Conservation (phyloP, 257 asterid species). For the Solanum pennellii region DNA sequence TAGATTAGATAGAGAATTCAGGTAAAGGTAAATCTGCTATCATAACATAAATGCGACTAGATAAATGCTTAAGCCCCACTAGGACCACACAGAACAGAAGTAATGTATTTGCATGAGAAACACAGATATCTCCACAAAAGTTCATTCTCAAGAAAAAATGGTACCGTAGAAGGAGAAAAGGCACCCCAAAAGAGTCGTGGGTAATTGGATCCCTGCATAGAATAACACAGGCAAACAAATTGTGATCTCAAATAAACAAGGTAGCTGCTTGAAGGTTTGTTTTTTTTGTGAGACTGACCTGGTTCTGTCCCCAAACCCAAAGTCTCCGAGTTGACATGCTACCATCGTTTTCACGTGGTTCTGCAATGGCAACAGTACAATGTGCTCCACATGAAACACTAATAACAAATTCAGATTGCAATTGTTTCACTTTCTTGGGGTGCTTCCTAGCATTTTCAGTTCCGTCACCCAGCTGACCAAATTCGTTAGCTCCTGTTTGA, state of each 20-base stretch:
- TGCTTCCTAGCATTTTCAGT: constrained; percentile 57
- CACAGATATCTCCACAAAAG: neutral
- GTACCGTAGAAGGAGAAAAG: constrained; percentile 67
- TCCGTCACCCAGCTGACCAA: constrained; percentile 98
- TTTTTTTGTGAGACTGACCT: constrained; percentile 30
- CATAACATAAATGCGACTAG: neutral
- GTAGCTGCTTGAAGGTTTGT: neutral
- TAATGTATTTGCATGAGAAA: neutral
- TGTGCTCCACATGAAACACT: constrained; percentile 92
- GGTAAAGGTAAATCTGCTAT: neutral
- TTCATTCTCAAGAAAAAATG: neutral
- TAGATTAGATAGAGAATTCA: neutral
- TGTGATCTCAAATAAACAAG: neutral
- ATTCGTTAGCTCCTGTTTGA: constrained; percentile 76
- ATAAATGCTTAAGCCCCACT: neutral
- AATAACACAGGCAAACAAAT: neutral
- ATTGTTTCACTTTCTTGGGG: constrained; percentile 66
- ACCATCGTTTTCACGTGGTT: constrained; percentile 79
- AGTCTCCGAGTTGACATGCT: constrained; percentile 59
- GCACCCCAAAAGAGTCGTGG: constrained; percentile 82
- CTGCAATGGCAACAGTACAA: constrained; percentile 89
- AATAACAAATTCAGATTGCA: constrained; percentile 69
- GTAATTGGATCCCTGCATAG: constrained; percentile 57
- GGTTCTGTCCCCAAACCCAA: constrained; percentile 99
- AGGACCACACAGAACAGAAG: neutral